Percentiles rank a stretch among this genome's conserved stretches.
Conservation (phyloP, 345 rosid genomes). For the Kandelia obovata region DNA sequence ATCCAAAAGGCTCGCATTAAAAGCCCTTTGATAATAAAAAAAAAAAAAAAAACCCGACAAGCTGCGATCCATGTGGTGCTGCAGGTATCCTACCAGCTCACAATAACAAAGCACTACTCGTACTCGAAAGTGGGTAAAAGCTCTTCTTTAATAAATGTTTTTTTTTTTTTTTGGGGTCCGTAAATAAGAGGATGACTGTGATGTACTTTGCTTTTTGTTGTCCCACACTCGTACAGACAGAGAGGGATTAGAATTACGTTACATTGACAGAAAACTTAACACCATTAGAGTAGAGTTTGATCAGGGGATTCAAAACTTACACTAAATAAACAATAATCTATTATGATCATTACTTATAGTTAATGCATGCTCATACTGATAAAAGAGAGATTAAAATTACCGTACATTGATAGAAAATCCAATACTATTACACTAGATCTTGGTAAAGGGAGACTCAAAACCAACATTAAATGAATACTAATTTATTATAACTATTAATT, state of each 20-base stretch:
- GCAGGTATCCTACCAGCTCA: constrained; percentile 12
- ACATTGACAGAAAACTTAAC: not conserved
- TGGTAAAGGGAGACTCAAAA: too few species aligned
- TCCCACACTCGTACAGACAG: not conserved
- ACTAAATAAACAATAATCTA: too few species aligned
- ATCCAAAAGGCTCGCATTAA: not conserved
- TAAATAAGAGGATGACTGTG: too few species aligned
- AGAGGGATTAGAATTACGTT: not conserved
- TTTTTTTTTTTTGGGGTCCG: too few species aligned
- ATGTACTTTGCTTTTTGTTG: too few species aligned
- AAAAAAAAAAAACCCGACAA: not conserved
- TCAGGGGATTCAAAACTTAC: too few species aligned
- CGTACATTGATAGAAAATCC: not conserved
- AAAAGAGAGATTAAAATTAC: not conserved
- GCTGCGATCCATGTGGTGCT: constrained; percentile 11
- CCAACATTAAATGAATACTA: too few species aligned
- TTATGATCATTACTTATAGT: too few species aligned
- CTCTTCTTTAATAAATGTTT: not conserved
- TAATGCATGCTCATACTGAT: not conserved
- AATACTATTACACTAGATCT: not conserved
- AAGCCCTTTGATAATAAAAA: not conserved
- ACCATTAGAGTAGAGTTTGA: not conserved
- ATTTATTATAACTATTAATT: too few species aligned
- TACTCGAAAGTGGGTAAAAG: constrained; percentile 6
- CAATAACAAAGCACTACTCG: not conserved